Base-by-base conservation (phyloP, 352 stramenopile genomes). In the Pythium dissimile region DNA sequence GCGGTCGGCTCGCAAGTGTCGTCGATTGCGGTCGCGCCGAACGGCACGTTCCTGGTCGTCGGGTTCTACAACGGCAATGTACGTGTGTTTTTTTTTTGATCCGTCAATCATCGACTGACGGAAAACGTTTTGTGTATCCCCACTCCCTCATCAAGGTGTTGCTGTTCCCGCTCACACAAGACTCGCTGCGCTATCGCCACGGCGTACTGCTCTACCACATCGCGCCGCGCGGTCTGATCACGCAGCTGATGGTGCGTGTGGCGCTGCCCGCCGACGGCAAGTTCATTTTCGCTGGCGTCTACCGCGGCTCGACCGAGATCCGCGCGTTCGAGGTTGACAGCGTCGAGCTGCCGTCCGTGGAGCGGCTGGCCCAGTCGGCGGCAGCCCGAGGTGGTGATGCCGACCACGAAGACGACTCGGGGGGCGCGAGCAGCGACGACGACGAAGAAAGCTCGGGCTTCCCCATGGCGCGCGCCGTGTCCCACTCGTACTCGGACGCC, bases 281-380 rank as follows among this genome's bases (percentile, higher is more conserved):
- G 46, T 94, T 93, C 53, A 91, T 93, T 52, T 94, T 94, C 48
- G 85, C 85, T 4, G 85, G 85, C 3, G 83, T 94, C 0, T 93
- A 94, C 48, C 77, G 83, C 21, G 85, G 85, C 10, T 93, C 85
- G 16, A 94, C 81, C n/a, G 85, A 93, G 47, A 93, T 94, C 52
- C 80, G 83, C 13, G 85, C 83, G 1, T 89, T 88, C 37, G 80
- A 93, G 34, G 77, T 94, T 11, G 84, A 89, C 59, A 91, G 78
- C 39, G 92, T 94, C 60, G 57, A 69, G 24, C 69, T 94, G 16
- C 84, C 84, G 9, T 54, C 60, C 20, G 39, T 55, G 1, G 54
- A 68, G 41, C 26, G 52, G 27, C 28, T 54, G 2, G 47, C 51
- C 11, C 41, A 59, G 30, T 51, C 26, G 2, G 59, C 47, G 5